These are phyloP conservation scores for Geotrichum histeridarum DNA, from an alignment of 1,139 yeast genomes.

Conservation along the genomic window DNA sequence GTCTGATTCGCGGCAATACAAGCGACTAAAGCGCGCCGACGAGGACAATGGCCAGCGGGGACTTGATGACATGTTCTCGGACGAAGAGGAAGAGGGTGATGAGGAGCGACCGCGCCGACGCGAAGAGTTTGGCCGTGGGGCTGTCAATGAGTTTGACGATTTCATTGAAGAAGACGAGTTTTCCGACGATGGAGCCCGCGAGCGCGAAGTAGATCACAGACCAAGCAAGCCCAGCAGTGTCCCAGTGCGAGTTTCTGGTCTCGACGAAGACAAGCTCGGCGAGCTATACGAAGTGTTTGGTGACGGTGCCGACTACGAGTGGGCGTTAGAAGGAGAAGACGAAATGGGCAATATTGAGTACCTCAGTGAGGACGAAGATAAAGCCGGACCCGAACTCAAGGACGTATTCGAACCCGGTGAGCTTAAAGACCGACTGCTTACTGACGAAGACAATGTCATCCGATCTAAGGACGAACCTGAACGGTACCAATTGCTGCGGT, in stretches of 20 bases:
- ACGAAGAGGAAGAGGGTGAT: constrained; percentile 55
- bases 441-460: constrained; percentile 86
- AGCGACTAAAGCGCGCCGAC: constrained; percentile 67
- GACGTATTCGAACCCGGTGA: constrained; percentile 96
- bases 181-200: constrained; percentile 63
- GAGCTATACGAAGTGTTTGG: constrained; percentile 95
- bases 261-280: constrained; percentile 87
- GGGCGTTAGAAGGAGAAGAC: constrained; percentile 75
- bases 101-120: constrained; percentile 36
- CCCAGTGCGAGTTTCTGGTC: constrained; percentile 47
- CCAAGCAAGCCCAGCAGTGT: constrained; percentile 34
- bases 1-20: constrained; percentile 46
- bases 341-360: constrained; percentile 48
- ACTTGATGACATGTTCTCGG: constrained; percentile 37
- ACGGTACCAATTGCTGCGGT: constrained; percentile 75
- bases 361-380: constrained; percentile 41
- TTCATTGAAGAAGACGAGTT: constrained; percentile 96
- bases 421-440: constrained; percentile 80
- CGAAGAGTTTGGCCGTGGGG: constrained; percentile 18
- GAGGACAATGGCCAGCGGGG: constrained; percentile 27
- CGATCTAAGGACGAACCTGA: constrained; percentile 89
- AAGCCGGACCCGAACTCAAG: constrained; percentile 56
- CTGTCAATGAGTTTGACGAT: constrained; percentile 83
- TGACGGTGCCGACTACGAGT: constrained; percentile 93
- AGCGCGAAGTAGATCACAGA: constrained; percentile 30